phyloP scores from a whole-genome alignment of 306 rosid genomes.

The Geum urbanum region DNA sequence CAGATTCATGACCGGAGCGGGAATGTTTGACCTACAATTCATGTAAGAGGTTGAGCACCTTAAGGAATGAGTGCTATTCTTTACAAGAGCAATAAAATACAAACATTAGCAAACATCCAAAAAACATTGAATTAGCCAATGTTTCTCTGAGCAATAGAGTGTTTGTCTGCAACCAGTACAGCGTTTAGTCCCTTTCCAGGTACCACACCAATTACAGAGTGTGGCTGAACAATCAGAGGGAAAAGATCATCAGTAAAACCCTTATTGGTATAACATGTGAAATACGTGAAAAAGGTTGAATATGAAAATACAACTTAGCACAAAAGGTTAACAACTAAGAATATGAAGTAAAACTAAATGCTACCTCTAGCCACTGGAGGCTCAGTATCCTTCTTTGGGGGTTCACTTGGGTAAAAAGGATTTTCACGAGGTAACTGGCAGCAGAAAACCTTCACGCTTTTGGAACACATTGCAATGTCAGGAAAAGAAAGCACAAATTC shows the following conservation, averaged over 20 bases:
- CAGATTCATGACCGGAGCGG: conserved; percentile 60
- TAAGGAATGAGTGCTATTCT: conserved; percentile 5
- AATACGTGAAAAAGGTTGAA: neutral
- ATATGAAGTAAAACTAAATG: conserved; percentile 8
- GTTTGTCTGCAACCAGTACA: conserved; percentile 67
- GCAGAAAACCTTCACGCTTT: conserved; percentile 86
- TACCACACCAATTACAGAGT: conserved; percentile 80
- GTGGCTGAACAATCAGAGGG: conserved; percentile 42
- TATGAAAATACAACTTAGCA: neutral
- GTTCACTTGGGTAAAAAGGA: conserved; percentile 66
- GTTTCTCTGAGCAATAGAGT: conserved; percentile 83
- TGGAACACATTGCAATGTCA: conserved; percentile 23
- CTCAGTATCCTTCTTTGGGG: conserved; percentile 46
- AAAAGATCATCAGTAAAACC: conserved; percentile 19
- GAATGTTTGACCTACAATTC: conserved; percentile 56
- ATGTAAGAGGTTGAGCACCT: conserved; percentile 10
- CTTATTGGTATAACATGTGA: neutral
- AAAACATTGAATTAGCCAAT: conserved; percentile 45
- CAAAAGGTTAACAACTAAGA: neutral
- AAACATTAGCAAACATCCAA: conserved; percentile 4
- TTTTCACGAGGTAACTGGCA: conserved; percentile 58
- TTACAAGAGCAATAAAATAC: neutral
- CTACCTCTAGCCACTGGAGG: conserved; percentile 58
- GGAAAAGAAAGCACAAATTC: conserved; percentile 11
- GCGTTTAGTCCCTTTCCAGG: conserved; percentile 70